Evolutionary conservation across 1,284 basidiomycete genomes (phyloP), one percentile per base, ranked within the genome.

Genomic region (Apiotrichum brassicae): DNA sequence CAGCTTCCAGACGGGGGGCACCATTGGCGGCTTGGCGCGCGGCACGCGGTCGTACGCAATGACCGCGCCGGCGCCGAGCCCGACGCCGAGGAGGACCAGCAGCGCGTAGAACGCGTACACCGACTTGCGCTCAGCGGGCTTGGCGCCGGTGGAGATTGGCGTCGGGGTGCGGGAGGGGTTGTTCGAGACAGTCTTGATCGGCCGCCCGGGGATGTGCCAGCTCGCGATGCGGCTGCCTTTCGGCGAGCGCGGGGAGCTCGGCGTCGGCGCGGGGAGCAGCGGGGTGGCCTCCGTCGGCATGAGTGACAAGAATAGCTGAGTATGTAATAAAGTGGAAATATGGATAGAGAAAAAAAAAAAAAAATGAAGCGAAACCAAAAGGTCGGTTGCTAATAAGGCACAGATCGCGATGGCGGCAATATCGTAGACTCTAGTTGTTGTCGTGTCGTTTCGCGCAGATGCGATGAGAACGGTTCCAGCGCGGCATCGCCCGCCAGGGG

Each of bases 1-100:
- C 22, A 56, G 25, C 35, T 36, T 49, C 37, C 40, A 53, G 19
- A 56, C 43, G 9, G 54, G 54, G 16, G 54, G 54, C 19, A 56
- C 54, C 54, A 56, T 56, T 7, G 54, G 54, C 30, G 44, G 44
- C 35, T 53, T 44, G 1, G 43, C 45, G 14, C 35, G 23, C 19
- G 26, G 38, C 12, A n/a, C 36, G 35, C 40, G 33, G n/a, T 48
- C 16, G 28, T 11, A 35, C 9, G 13, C 43, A 13, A 50, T 12
- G 19, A 40, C 49, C 8, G 39, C 52, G 32, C 52, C 53, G 3
- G 34, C 49, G 36, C 53, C 53, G 35, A 48, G 3, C 11, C 40
- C 46, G 19, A 43, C 32, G n/a, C 48, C 49, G 20, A 55, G 36
- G 7, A 49, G 30, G 5, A 49, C 18, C 18, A 51, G 39, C 4